phyloP scores from a whole-genome alignment of 345 rosid species.

The Eucalyptus pumila region DNA sequence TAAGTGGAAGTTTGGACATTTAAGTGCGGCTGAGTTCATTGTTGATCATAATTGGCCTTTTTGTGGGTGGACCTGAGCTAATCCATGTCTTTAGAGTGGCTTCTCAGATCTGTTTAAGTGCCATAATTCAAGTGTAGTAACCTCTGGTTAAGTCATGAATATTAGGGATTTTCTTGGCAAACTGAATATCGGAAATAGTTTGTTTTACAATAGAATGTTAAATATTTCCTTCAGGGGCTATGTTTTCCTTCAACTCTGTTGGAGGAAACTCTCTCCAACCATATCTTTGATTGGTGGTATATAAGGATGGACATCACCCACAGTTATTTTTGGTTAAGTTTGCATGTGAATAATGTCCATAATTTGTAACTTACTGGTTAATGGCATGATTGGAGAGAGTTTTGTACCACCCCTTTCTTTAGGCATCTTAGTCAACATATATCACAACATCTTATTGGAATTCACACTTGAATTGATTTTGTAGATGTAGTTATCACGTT shows the following conservation, averaged over 20 bases:
- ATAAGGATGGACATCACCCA: not conserved
- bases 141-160: not conserved
- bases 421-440: not conserved
- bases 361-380: not conserved
- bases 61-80: not conserved
- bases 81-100: not conserved
- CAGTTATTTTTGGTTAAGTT: not conserved
- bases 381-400: not conserved
- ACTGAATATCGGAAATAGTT: not conserved
- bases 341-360: not conserved
- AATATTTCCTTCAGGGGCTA: not conserved
- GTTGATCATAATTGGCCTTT: not conserved
- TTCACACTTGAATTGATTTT: not conserved
- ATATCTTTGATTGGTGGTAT: not conserved
- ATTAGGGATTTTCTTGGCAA: not conserved
- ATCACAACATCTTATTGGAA: not conserved
- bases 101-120: not conserved
- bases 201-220: not conserved
- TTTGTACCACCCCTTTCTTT: not conserved
- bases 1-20: not conserved
- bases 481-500: not conserved
- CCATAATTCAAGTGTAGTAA: not conserved
- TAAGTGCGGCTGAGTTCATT: not conserved
- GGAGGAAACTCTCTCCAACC: not conserved
- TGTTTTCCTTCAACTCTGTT: not conserved